Evolutionary conservation across 2,329 filamentous ascomycete species (phyloP), one percentile per base, ranked within the genome.

Genomic region (Sarocladium brachiariae): DNA sequence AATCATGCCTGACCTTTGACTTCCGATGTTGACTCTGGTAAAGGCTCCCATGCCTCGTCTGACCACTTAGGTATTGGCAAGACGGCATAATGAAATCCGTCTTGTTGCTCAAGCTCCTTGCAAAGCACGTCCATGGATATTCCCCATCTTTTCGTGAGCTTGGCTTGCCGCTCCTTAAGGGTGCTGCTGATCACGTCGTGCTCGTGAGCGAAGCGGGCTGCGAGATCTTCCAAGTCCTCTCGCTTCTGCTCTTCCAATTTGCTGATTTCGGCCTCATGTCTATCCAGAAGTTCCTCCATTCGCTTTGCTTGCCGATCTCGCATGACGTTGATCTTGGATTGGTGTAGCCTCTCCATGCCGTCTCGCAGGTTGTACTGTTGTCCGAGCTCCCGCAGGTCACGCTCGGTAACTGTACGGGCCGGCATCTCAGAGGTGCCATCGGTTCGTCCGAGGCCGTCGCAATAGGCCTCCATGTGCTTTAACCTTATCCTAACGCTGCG

Each of bases 401-500:
- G 71, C 58, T 82, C 77, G 2, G 81, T 84, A 14, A 84, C 78
- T 1, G 74, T 65, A 7, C 81, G 68, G 1, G 68, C 65, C 3
- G 77, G 76, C 62, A 76, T 70, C 3, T 61, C 56, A 1, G 50
- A 52, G 2, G 62, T 57, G 30, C 58, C 64, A 2, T 65, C 63
- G 21, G 62, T 68, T 27, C 69, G 69, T 3, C 75, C 76, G 1
- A 78, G 63, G 3, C 74, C 73, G 53, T 80, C 73, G 57, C 80
- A 84, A 61, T 84, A 84, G 5, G 79, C 80, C 57, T 84, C 80
- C 81, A 84, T 84, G 56, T 84, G 76, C 59, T 75, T 76, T n/a
- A 84, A 66, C 13, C 80, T 73, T 33, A 81, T 76, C 27, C 69
- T 70, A 33, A 83, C 72, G 55, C 76, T 80, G 52, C 71, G 70